Base-by-base conservation (phyloP, 2,329 filamentous ascomycete genomes). In the Didymella keratinophila region DNA sequence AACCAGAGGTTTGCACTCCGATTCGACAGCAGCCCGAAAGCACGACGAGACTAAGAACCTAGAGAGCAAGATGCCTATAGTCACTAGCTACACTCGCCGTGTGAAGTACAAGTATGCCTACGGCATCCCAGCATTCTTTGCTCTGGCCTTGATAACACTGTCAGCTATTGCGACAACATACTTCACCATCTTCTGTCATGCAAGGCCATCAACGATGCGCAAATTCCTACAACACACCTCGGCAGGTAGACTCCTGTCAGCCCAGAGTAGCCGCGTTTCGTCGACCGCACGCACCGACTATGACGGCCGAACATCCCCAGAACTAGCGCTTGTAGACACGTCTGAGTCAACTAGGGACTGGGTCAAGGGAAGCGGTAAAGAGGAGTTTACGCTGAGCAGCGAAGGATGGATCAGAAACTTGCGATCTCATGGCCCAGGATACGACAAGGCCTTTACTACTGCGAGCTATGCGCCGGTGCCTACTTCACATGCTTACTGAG, bases 11-110 rank as follows among this genome's bases (percentile, higher is more conserved):
- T 30, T 64, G 14, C 21, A 49, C 4, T n/a, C 50, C 5, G 18
- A 30, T 4, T 16, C 37, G 8, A 73, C 76, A 1, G 75, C 79
- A 0, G 79, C 78, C 14, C 68, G 76, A 23, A 39, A 48, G 30
- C 41, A 37, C 37, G 43, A 50, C 10, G 25, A 5, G 39, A 9
- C 14, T 2, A 4, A n/a, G 1, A 9, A 3, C 16, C 16, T 36
- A 16, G 27, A 5, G 1, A 14, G 4, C 2, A 42, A 34, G 48
- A 30, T 34, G 11, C 37, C 48, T 8, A 6, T 12, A n/a, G 25
- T 43, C n/a, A 50, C 47, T 4, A 32, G 5, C 12, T 42, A 50
- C 14, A 20, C 10, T 11, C 36, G 47, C 2, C 36, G 36, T 11
- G 18, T 42, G 36, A 50, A 50, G 25, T 50, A 42, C 14, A 50